phyloP scores from a whole-genome alignment of 2,329 filamentous ascomycete species.

The Ophidiomyces ophidiicola region DNA sequence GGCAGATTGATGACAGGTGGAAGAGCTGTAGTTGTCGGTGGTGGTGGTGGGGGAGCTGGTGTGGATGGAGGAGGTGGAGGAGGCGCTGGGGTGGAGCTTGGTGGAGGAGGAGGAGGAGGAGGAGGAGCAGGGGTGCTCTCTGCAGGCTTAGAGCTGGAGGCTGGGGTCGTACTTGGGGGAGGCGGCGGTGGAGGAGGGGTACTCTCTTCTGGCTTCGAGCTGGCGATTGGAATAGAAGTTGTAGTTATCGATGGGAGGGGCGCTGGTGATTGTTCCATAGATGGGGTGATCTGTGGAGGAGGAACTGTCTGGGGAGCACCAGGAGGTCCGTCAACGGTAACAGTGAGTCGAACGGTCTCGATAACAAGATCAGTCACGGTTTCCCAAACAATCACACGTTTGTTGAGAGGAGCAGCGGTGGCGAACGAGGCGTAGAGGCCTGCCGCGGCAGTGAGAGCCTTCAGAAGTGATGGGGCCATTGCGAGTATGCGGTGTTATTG shows the following conservation, averaged over 20 bases:
- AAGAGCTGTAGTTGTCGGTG: slow-evolving; percentile 4
- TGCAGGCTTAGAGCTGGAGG: background rate
- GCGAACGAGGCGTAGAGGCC: slow-evolving; percentile 16
- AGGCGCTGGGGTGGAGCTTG: slow-evolving; percentile 3
- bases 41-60: slow-evolving; percentile 1
- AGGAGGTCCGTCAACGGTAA: slow-evolving; percentile 39
- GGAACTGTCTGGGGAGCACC: slow-evolving; percentile 34
- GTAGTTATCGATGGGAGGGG: slow-evolving; percentile 41
- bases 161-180: slow-evolving; percentile 1
- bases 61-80: slow-evolving; percentile 8
- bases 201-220: background rate
- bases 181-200: slow-evolving; percentile 5
- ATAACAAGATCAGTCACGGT: slow-evolving; percentile 19
- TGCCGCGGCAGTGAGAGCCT: slow-evolving; percentile 15
- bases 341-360: slow-evolving; percentile 27
- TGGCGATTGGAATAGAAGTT: background rate
- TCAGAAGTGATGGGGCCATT: slow-evolving; percentile 17
- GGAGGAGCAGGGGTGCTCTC: slow-evolving; percentile 2
- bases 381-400: slow-evolving; percentile 15
- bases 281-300: slow-evolving; percentile 18
- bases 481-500: background rate
- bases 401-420: slow-evolving; percentile 12
- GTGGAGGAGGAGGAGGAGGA: slow-evolving; percentile 6
- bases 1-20: slow-evolving; percentile 11
- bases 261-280: slow-evolving; percentile 26